These are phyloP conservation scores for Pholiota adiposa DNA, from an alignment of 1,284 basidiomycete genomes.

Conservation along the genomic window DNA sequence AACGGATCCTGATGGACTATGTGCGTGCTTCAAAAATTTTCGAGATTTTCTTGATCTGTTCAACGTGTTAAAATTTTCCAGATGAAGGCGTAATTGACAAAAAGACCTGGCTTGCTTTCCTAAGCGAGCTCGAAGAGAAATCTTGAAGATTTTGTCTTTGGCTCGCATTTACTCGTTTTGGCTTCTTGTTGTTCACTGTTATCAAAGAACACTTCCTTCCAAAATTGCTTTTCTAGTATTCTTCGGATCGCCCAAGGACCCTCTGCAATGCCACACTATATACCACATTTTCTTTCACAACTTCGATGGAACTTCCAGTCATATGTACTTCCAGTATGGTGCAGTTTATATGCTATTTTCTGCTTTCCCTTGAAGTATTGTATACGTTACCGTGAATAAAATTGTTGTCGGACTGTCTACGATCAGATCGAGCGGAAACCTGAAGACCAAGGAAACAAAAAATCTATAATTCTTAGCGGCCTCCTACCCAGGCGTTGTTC, in stretches of 20 bases:
- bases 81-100: constrained; percentile 93
- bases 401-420: no score
- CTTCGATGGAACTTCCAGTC: no score
- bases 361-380: no score
- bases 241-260: neutral
- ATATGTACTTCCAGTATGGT: no score
- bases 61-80: constrained; percentile 31
- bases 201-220: neutral
- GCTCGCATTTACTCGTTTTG: constrained; percentile 6
- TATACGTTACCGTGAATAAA: no score
- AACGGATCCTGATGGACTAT: constrained; percentile 81
- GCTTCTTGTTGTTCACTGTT: neutral
- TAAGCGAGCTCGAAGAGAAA: constrained; percentile 72
- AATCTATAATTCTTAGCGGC: no score
- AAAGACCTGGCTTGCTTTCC: constrained; percentile 88
- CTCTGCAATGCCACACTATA: neutral
- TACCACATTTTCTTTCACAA: neutral
- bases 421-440: no score
- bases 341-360: no score
- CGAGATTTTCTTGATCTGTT: constrained; percentile 3
- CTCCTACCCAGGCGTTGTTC: no score
- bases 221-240: neutral
- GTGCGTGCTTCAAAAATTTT: constrained; percentile 48
- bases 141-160: constrained; percentile 24
- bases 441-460: neutral